Evolutionary conservation across 1,139 yeast genomes (phyloP).

Genomic region (Candida sp.): DNA sequence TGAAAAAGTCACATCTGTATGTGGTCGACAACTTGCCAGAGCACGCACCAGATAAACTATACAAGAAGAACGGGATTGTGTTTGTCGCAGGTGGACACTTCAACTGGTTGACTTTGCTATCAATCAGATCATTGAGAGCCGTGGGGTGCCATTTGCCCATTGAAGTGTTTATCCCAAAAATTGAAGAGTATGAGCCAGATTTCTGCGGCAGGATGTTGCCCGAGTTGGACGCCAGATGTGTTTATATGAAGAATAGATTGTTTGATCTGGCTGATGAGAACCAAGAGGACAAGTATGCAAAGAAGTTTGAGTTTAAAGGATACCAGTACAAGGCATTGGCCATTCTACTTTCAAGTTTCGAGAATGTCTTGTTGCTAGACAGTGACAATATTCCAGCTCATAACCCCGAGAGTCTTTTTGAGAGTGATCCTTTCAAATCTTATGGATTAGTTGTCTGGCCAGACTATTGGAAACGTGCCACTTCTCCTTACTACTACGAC

Average conservation of each 20-base stretch:
- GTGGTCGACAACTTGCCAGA: conserved; percentile 57
- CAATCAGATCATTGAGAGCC: conserved; percentile 67
- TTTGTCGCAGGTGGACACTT: conserved; percentile 69
- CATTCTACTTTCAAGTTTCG: conserved; percentile 73
- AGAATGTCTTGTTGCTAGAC: conserved; percentile 75
- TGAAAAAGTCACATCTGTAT: conserved; percentile 50
- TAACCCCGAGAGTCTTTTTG: conserved; percentile 50
- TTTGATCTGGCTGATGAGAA: conserved; percentile 2
- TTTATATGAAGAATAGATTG: conserved; percentile 59
- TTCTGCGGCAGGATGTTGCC: conserved; percentile 72
- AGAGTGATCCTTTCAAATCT: conserved; percentile 30
- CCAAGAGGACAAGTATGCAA: conserved; percentile 15
- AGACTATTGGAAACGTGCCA: conserved; percentile 51
- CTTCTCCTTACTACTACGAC: conserved; percentile 43
- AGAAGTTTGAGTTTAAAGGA: conserved; percentile 61
- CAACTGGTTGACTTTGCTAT: conserved; percentile 71
- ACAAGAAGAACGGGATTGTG: conserved; percentile 77
- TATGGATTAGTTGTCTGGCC: conserved; percentile 51
- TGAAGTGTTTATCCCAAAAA: conserved; percentile 75
- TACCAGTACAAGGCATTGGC: conserved; percentile 84
- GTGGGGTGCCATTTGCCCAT: conserved; percentile 72
- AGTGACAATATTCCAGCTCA: conserved; percentile 75
- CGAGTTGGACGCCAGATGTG: conserved; percentile 70
- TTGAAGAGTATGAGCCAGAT: conserved; percentile 71
- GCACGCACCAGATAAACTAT: conserved; percentile 37